Conservation (phyloP, 139 green algal species). For the Micractinium sp. region DNA sequence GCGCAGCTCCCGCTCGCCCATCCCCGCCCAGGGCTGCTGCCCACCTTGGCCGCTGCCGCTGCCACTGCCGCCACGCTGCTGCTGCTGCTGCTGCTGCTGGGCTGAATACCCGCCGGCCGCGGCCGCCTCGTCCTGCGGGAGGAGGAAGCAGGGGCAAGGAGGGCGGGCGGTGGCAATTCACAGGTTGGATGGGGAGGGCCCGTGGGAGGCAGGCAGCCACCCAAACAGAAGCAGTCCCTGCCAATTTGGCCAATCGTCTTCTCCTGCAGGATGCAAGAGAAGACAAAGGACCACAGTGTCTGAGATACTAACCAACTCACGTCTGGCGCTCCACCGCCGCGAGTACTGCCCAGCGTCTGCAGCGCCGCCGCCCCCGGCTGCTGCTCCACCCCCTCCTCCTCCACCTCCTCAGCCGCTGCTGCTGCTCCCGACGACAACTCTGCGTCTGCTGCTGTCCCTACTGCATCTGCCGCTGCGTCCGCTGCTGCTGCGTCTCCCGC, state of each 20-base stretch:
- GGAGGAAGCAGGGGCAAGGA: too few species aligned
- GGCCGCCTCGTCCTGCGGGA: too few species aligned
- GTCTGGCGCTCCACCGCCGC: too few species aligned
- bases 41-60: background rate
- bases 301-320: too few species aligned
- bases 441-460: background rate
- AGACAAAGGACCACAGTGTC: too few species aligned
- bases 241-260: too few species aligned
- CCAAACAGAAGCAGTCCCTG: too few species aligned
- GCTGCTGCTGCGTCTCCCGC: background rate
- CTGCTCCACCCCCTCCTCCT: constrained; percentile 1
- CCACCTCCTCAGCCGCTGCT: background rate
- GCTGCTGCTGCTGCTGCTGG: background rate
- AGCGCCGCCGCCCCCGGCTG: background rate
- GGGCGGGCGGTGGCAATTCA: too few species aligned
- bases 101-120: background rate
- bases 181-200: too few species aligned
- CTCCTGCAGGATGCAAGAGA: too few species aligned
- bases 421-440: background rate
- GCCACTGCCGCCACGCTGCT: background rate
- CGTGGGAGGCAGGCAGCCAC: background rate
- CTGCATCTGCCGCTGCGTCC: background rate
- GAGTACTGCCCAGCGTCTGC: too few species aligned
- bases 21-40: background rate
- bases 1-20: background rate